Evolutionary conservation across 2,329 filamentous ascomycete genomes (phyloP).

Genomic region (Aspergillus novoparasiticus): DNA sequence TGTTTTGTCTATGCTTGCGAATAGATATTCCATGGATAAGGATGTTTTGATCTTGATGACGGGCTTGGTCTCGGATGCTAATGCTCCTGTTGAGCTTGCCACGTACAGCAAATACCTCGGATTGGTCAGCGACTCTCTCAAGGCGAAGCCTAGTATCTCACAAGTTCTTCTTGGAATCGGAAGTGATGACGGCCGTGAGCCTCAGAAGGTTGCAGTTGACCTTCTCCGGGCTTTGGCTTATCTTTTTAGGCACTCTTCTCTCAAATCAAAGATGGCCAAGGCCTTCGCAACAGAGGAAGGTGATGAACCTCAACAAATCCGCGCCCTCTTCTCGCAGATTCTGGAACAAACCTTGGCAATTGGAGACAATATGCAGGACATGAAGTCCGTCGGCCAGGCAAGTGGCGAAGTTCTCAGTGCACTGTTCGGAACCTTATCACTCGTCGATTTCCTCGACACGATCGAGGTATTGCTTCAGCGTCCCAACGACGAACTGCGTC

Average conservation of each 20-base stretch:
- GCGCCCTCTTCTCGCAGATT: conserved; percentile 68
- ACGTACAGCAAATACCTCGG: conserved; percentile 76
- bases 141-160: conserved; percentile 73
- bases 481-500: conserved; percentile 72
- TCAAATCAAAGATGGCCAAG: conserved; percentile 43
- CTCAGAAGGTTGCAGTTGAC: conserved; percentile 44
- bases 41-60: conserved; percentile 73
- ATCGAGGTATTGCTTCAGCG: conserved; percentile 79
- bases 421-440: conserved; percentile 81
- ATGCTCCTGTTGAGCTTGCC: conserved; percentile 71
- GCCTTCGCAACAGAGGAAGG: conserved; percentile 38
- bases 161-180: conserved; percentile 68
- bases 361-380: conserved; percentile 54
- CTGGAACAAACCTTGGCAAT: conserved; percentile 68
- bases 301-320: conserved; percentile 67
- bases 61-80: conserved; percentile 72
- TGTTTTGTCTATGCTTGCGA: conserved; percentile 84
- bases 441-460: conserved; percentile 84
- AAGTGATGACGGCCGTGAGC: conserved; percentile 51
- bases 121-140: conserved; percentile 74
- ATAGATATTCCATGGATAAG: conserved; percentile 79
- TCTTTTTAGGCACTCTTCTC: conserved; percentile 44
- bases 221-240: conserved; percentile 46
- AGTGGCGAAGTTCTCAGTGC: conserved; percentile 73
- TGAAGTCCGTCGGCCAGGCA: conserved; percentile 41